Evolutionary conservation across 352 stramenopile species (phyloP), one percentile per base, ranked within the genome.

Genomic region (Phytophthora ohioensis): DNA sequence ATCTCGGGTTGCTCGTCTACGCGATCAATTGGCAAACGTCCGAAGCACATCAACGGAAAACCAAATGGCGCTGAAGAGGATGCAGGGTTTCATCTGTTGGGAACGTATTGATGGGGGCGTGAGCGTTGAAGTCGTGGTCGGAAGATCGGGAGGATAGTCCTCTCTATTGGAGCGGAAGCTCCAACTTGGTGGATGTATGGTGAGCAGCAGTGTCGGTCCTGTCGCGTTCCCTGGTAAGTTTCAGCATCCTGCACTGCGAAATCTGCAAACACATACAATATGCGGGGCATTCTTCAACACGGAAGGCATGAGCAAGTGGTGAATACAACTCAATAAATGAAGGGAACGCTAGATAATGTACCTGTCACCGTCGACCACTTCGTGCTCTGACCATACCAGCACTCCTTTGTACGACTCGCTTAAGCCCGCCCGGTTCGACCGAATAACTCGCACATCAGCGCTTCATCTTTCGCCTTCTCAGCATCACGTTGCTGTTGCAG

Each of bases 271-370:
- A 41, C 73, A 85, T 42, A 88, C 80, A 53, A 86, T 70, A 35
- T 85, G 78, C 32, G 80, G 73, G 13, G 80, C 74, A 15, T 51
- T 88, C 21, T 81, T 88, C 48, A 81, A 79, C 67, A 53, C 55
- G 53, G n/a, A 70, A 77, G 57, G 9, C 13, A 49, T 64, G 39
- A 65, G 58, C 42, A 51, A 51, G 17, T 6, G 43, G 4, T 5
- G 13, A 46, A 45, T 34, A 64, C 30, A 62, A 8, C 27, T 68
- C 30, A 75, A 49, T 48, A 65, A 59, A 63, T 46, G 38, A 53
- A 62, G 42, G 42, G 21, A 56, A 48, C 53, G 46, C 41, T 55
- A 35, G 13, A 53, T 32, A n/a, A 32, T 51, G 35, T 32, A 51
- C 36, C 46, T 62, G 27, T 30, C 34, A 31, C 36, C 11, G 9